Conservation (phyloP, 352 stramenopile genomes). For the Halophytophthora batemanensis region DNA sequence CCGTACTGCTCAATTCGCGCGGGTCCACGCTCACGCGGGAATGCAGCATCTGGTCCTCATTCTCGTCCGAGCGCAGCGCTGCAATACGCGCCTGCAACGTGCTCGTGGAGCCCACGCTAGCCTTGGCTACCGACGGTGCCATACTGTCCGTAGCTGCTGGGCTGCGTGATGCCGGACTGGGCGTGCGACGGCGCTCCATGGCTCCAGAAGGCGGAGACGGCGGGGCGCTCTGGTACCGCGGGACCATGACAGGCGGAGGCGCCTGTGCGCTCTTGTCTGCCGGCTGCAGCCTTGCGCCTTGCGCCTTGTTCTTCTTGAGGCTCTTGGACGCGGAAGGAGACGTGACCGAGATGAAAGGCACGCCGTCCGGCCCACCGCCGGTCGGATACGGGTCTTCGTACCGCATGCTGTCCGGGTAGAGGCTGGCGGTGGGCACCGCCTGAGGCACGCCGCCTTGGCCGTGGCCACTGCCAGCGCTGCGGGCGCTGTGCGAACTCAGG, state of each 20-base stretch:
- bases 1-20: constrained; percentile 1
- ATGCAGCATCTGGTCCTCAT: constrained; percentile 43
- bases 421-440: constrained; percentile 9
- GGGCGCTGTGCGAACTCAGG: constrained; percentile 14
- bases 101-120: constrained; percentile 13
- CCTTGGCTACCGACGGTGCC: constrained; percentile 9
- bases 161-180: too few relatives aligned
- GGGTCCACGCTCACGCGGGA: constrained; percentile 43
- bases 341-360: constrained; percentile 42
- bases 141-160: too few relatives aligned
- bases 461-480: not conserved
- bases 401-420: constrained; percentile 31
- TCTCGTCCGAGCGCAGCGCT: constrained; percentile 38
- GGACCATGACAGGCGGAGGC: constrained; percentile 22
- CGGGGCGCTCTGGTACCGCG: constrained; percentile 22
- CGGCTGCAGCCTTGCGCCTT: constrained; percentile 9
- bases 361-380: constrained; percentile 20
- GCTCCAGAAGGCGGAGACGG: too few relatives aligned
- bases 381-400: constrained; percentile 27
- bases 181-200: not conserved
- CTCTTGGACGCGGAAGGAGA: constrained; percentile 30
- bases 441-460: not conserved
- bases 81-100: constrained; percentile 67
- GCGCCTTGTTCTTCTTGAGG: constrained; percentile 17
- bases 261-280: constrained; percentile 9